phyloP scores from a whole-genome alignment of 805 yeast species.

The Metschnikowia colocasiae region DNA sequence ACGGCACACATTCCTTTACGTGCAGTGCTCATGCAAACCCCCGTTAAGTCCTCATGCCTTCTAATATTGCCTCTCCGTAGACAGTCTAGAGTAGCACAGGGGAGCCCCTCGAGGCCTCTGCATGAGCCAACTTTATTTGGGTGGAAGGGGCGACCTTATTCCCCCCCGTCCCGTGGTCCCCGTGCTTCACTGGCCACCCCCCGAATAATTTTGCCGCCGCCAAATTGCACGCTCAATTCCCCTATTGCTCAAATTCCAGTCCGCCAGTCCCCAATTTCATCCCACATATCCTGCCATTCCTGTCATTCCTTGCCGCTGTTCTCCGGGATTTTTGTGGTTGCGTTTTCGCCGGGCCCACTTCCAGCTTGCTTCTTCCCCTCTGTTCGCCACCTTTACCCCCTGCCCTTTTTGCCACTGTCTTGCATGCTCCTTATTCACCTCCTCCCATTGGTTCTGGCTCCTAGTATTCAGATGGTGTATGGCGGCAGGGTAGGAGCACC shows the following conservation, averaged over 20 bases:
- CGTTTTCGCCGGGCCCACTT: too few relatives aligned
- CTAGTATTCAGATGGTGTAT: background rate
- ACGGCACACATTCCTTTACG: background rate
- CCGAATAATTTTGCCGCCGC: too few relatives aligned
- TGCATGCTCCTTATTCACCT: background rate
- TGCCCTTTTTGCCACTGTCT: background rate
- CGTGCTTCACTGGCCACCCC: too few relatives aligned
- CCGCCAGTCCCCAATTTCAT: too few relatives aligned
- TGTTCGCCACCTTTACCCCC: background rate
- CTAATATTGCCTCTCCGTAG: background rate
- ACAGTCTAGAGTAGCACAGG: background rate
- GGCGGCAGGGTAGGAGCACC: slow-evolving; percentile 1
- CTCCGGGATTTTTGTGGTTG: too few relatives aligned
- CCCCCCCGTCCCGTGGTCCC: too few relatives aligned
- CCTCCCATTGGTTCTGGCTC: background rate
- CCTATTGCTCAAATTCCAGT: too few relatives aligned
- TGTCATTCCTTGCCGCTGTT: too few relatives aligned
- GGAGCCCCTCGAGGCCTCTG: background rate
- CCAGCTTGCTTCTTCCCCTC: too few relatives aligned
- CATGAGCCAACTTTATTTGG: background rate
- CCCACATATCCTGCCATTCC: too few relatives aligned
- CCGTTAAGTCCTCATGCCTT: background rate
- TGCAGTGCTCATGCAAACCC: background rate
- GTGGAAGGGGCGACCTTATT: background rate
- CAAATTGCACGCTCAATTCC: too few relatives aligned